These are phyloP conservation scores for Trichopus zeylanicus DNA, from an alignment of 116 monocot species.

Conservation along the genomic window DNA sequence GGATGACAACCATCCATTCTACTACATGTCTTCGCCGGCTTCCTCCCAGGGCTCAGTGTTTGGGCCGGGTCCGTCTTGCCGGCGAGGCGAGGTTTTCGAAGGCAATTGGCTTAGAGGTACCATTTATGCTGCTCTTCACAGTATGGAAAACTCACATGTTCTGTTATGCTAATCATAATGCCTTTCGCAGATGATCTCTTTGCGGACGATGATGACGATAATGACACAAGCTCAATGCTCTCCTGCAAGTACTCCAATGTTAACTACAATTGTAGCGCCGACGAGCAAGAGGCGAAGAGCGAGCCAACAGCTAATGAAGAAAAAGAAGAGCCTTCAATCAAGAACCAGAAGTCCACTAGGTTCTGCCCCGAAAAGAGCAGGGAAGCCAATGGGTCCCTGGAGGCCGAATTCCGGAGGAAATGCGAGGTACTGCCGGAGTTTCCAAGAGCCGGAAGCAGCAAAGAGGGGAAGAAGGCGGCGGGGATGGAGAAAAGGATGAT, in stretches of 20 bases:
- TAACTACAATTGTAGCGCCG: constrained; percentile 34
- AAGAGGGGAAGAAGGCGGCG: constrained; percentile 17
- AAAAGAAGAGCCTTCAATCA: constrained; percentile 1
- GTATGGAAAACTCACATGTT: no score
- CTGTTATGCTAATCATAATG: background rate
- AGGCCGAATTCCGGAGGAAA: constrained; percentile 27
- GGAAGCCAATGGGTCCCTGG: background rate
- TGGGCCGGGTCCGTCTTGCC: constrained; percentile 10
- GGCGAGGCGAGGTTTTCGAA: background rate
- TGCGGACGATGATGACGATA: constrained; percentile 43
- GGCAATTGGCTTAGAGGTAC: constrained; percentile 51
- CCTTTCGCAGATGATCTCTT: constrained; percentile 22
- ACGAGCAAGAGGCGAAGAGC: constrained; percentile 38
- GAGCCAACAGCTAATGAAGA: constrained; percentile 2
- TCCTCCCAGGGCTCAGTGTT: constrained; percentile 49
- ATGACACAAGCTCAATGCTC: constrained; percentile 51
- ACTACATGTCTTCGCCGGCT: constrained; percentile 47
- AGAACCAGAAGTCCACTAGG: constrained; percentile 21
- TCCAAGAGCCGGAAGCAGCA: background rate
- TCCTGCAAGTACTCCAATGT: constrained; percentile 49
- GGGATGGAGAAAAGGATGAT: constrained; percentile 14
- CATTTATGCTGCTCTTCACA: no score
- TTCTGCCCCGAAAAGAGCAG: constrained; percentile 24
- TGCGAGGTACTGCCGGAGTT: constrained; percentile 14
- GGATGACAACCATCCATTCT: constrained; percentile 43